Percentiles rank a stretch among this genome's conserved stretches.
These are phyloP conservation scores for Apiotrichum siamense DNA, from an alignment of 1,284 basidiomycete genomes.

Conservation along the genomic window DNA sequence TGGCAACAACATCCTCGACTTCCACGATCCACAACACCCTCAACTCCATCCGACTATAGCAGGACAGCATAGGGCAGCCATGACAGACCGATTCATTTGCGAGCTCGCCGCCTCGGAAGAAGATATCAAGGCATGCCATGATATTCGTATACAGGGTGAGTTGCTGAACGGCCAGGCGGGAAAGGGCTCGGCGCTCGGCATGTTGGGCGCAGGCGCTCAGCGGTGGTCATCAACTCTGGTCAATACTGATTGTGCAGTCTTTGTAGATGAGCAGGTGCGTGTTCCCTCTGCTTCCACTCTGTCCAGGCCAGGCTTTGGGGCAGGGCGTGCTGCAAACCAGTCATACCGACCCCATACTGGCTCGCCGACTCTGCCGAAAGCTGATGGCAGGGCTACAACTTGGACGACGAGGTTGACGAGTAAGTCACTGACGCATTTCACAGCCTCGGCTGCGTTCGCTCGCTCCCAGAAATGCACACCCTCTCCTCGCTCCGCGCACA, in stretches of 20 bases:
- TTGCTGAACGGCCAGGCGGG: neutral
- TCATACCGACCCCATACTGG: no score
- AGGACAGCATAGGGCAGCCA: no score
- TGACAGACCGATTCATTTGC: constrained; percentile 19
- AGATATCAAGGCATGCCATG: constrained; percentile 38
- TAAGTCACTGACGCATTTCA: constrained; percentile 9
- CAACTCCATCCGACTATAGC: no score
- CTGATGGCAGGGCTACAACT: constrained; percentile 29
- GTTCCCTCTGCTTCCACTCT: neutral
- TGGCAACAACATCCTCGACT: no score
- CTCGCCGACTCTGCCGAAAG: no score
- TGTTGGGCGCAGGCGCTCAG: no score
- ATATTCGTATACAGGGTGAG: constrained; percentile 43
- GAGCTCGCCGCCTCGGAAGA: constrained; percentile 31
- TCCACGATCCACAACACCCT: neutral
- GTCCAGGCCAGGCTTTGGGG: no score
- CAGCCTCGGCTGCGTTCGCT: no score
- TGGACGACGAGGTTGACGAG: constrained; percentile 41
- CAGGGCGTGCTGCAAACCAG: no score
- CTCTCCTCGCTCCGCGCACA: neutral
- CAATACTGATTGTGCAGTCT: constrained; percentile 25
- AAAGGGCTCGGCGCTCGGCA: no score
- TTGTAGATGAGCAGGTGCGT: constrained; percentile 43
- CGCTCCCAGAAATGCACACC: no score
- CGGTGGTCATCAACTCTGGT: neutral